These are phyloP conservation scores for Calonectria pseudoturangicola DNA, from an alignment of 2,329 filamentous ascomycete species.

Conservation along the genomic window DNA sequence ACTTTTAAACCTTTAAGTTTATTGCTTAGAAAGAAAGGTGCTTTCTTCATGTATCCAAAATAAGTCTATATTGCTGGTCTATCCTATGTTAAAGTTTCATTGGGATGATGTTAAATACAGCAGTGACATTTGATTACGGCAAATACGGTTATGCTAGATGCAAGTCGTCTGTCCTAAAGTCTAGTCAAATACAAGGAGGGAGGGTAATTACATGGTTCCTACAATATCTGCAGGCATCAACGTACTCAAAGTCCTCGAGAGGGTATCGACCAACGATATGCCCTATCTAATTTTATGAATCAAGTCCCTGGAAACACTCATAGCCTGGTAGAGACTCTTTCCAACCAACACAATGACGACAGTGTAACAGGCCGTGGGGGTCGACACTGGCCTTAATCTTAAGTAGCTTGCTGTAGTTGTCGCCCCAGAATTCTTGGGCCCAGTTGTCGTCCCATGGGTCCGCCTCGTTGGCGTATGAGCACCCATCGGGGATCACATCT, in stretches of 20 bases:
- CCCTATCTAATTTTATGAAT: neutral
- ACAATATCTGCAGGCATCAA: neutral
- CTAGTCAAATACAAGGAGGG: no score
- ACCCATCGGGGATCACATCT: neutral
- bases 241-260: neutral
- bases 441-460: conserved; percentile 11
- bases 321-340: neutral
- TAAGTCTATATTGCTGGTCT: no score
- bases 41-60: no score
- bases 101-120: no score
- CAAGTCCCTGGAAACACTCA: conserved; percentile 1
- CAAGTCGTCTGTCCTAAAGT: no score
- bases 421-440: neutral
- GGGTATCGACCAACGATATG: neutral
- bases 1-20: no score
- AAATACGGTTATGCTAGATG: no score
- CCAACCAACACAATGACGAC: conserved; percentile 12
- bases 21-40: no score
- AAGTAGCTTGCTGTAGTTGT: neutral
- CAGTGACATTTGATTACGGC: no score
- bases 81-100: no score
- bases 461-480: conserved; percentile 1
- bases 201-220: no score
- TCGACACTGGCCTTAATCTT: neutral
- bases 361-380: neutral